These are phyloP conservation scores for Albizia julibrissin DNA, from an alignment of 306 rosid genomes.

Conservation along the genomic window DNA sequence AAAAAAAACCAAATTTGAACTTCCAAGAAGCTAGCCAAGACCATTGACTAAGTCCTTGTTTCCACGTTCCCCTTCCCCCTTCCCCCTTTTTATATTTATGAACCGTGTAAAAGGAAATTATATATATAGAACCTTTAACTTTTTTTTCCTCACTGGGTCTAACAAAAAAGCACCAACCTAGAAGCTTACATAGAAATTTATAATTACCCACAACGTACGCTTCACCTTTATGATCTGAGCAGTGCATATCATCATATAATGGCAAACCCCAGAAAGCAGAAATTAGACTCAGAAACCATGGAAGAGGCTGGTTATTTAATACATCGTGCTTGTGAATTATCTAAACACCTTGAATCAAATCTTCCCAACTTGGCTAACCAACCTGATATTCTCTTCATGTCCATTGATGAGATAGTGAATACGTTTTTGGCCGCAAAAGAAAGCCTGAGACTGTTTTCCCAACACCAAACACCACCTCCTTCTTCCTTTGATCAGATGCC, in stretches of 20 bases:
- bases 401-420: slow-evolving; percentile 46
- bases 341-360: slow-evolving; percentile 45
- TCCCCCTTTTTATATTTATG: not conserved
- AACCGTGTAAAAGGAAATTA: slow-evolving; percentile 37
- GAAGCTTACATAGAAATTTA: slow-evolving; percentile 36
- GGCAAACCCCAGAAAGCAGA: slow-evolving; percentile 16
- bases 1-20: slow-evolving; percentile 27
- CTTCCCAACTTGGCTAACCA: slow-evolving; percentile 41
- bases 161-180: slow-evolving; percentile 19
- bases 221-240: slow-evolving; percentile 26
- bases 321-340: slow-evolving; percentile 50
- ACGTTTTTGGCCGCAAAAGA: slow-evolving; percentile 46
- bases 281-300: slow-evolving; percentile 35
- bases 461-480: slow-evolving; percentile 11
- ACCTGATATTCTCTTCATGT: slow-evolving; percentile 32
- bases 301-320: slow-evolving; percentile 44
- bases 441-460: slow-evolving; percentile 2
- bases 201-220: not conserved
- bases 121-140: not conserved
- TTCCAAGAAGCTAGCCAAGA: slow-evolving; percentile 33
- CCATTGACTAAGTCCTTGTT: slow-evolving; percentile 62
- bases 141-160: not conserved
- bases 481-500: not conserved
- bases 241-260: not conserved
- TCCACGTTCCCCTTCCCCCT: not conserved